phyloP scores from a whole-genome alignment of 1,284 basidiomycete genomes.

The Mycena citricolor region DNA sequence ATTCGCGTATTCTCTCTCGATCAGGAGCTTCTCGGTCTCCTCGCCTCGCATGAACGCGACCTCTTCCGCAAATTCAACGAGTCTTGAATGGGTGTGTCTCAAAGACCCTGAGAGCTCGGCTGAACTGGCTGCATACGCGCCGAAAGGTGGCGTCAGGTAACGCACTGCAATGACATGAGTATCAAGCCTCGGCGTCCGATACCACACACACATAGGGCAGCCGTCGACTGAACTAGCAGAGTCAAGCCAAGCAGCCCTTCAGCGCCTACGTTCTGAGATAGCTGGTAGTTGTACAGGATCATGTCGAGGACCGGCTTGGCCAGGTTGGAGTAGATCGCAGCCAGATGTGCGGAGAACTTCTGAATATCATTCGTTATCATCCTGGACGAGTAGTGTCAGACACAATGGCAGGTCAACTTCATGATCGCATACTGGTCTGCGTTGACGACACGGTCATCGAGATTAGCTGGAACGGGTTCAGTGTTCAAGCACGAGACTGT shows the following conservation, averaged over 20 bases:
- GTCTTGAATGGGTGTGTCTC: conserved; percentile 90
- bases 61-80: conserved; percentile 93
- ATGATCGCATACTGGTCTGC: conserved; percentile 73
- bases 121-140: conserved; percentile 82
- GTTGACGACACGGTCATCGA: conserved; percentile 95
- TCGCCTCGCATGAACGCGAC: conserved; percentile 93
- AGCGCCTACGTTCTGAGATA: conserved; percentile 92
- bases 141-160: conserved; percentile 90
- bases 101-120: conserved; percentile 88
- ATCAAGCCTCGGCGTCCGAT: too few species aligned
- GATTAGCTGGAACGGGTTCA: conserved; percentile 57
- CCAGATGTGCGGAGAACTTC: conserved; percentile 88
- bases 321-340: conserved; percentile 92
- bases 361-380: conserved; percentile 97
- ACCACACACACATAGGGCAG: conserved; percentile 67
- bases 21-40: conserved; percentile 87
- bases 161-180: conserved; percentile 53
- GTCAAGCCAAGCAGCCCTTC: conserved; percentile 89
- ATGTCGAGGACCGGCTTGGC: conserved; percentile 94
- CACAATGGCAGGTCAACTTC: background rate
- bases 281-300: conserved; percentile 94
- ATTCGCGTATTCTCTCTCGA: conserved; percentile 89
- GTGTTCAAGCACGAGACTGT: conserved; percentile 8
- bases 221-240: conserved; percentile 80
- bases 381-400: conserved; percentile 37